Conservation (phyloP, 1,284 basidiomycete species). For the Sporisorium exsertum region DNA sequence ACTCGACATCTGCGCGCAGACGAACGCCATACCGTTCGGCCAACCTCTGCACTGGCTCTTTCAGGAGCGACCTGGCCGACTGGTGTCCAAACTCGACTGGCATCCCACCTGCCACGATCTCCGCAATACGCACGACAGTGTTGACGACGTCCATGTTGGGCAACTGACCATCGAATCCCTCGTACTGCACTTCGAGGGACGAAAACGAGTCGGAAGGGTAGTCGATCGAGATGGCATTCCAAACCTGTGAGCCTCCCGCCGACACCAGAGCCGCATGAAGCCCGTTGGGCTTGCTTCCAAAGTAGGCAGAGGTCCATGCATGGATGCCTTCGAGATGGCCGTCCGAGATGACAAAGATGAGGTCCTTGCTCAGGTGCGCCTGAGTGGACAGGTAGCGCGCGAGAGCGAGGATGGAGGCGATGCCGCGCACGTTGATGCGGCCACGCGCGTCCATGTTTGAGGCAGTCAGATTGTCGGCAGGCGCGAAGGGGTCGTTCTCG, state of each 20-base stretch:
- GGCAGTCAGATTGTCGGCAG: conserved; percentile 10
- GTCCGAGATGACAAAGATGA: conserved; percentile 90
- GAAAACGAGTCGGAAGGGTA: conserved; percentile 97
- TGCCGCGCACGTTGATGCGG: conserved; percentile 83
- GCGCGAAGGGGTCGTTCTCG: conserved; percentile 33
- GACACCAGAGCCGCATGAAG: conserved; percentile 76
- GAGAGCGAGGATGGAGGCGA: conserved; percentile 83
- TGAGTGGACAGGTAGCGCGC: conserved; percentile 79
- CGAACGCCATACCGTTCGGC: conserved; percentile 5
- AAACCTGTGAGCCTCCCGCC: conserved; percentile 70
- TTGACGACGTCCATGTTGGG: conserved; percentile 97
- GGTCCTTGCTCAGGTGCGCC: conserved; percentile 73
- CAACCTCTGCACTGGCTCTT: conserved; percentile 12
- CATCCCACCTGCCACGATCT: conserved; percentile 74
- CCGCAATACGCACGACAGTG: conserved; percentile 80
- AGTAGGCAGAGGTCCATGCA: conserved; percentile 87
- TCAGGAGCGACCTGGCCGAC: conserved; percentile 9
- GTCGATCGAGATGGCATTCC: conserved; percentile 94
- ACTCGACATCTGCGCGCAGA: conserved; percentile 24
- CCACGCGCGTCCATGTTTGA: conserved; percentile 61
- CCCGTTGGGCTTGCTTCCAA: conserved; percentile 77
- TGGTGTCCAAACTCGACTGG: conserved; percentile 15
- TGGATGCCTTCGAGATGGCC: conserved; percentile 90
- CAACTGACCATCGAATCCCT: conserved; percentile 92
- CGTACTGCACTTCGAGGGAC: conserved; percentile 89